Percentiles rank a stretch among this genome's conserved stretches.
Evolutionary conservation across 2,329 filamentous ascomycete species (phyloP).

Genomic region (Xylaria sp.): DNA sequence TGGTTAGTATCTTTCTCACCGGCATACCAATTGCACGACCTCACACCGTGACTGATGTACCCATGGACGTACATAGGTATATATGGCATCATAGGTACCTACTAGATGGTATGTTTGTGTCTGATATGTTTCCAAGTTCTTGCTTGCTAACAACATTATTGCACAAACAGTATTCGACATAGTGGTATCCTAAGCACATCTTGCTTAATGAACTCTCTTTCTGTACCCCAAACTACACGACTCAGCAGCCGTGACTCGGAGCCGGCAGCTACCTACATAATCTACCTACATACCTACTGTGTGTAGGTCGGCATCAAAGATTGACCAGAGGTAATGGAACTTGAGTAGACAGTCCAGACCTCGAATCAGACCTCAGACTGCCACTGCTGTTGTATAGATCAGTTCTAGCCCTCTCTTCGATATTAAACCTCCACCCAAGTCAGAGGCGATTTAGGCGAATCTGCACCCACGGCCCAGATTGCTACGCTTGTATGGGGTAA

Average conservation of each 20-base stretch:
- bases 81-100: too few species aligned
- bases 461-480: constrained; percentile 4
- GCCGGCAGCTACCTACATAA: neutral
- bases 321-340: neutral
- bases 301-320: neutral
- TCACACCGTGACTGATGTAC: neutral
- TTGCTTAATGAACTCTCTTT: neutral
- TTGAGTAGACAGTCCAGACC: neutral
- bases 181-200: neutral
- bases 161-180: neutral
- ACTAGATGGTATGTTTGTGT: too few species aligned
- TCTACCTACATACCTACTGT: neutral
- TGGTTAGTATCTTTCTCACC: neutral
- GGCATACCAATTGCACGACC: neutral
- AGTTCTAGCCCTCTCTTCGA: neutral
- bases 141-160: neutral
- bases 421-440: constrained; percentile 28
- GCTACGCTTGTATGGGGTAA: neutral
- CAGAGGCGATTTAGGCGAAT: constrained; percentile 25
- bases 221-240: neutral
- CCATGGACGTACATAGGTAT: too few species aligned
- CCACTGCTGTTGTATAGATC: neutral
- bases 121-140: too few species aligned
- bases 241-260: neutral
- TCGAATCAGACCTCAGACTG: constrained; percentile 20